Conservation (phyloP, 75 land plant genomes). For the Gnetum montanum region DNA sequence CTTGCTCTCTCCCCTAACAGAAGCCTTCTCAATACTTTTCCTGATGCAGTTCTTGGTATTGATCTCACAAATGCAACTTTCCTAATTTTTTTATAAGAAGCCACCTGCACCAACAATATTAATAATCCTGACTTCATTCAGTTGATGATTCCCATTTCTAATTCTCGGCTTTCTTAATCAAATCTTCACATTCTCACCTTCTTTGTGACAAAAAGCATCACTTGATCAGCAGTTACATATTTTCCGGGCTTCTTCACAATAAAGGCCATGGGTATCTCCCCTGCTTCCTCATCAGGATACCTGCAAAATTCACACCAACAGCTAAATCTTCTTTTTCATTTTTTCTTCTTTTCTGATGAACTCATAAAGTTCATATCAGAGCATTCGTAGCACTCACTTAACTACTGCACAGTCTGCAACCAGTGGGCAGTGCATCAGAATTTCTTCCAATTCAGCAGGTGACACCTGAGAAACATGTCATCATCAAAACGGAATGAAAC, state of each 20-base stretch:
- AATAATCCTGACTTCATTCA: too few relatives aligned
- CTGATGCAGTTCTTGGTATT: constrained; percentile 42
- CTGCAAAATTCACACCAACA: neutral
- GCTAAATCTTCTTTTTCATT: neutral
- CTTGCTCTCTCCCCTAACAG: too few relatives aligned
- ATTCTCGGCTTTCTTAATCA: too few relatives aligned
- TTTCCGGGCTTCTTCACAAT: constrained; percentile 5
- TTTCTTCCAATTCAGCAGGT: constrained; percentile 18
- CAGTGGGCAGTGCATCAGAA: constrained; percentile 1
- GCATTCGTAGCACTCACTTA: constrained; percentile 8
- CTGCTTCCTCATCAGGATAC: constrained; percentile 24
- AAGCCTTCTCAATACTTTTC: constrained; percentile 40
- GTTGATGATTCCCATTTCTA: too few relatives aligned
- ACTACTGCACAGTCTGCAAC: constrained; percentile 15
- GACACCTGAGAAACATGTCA: constrained; percentile 20
- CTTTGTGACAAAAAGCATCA: constrained; percentile 8
- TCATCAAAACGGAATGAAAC: too few relatives aligned
- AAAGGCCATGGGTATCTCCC: constrained; percentile 13
- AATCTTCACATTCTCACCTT: too few relatives aligned
- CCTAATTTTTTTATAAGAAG: constrained; percentile 53
- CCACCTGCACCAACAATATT: constrained; percentile 43
- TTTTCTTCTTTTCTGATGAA: neutral
- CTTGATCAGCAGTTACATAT: constrained; percentile 4
- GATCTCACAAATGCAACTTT: constrained; percentile 28
- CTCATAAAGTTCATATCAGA: neutral